phyloP scores from a whole-genome alignment of 257 asterid species.

The Solanum medicagineum region DNA sequence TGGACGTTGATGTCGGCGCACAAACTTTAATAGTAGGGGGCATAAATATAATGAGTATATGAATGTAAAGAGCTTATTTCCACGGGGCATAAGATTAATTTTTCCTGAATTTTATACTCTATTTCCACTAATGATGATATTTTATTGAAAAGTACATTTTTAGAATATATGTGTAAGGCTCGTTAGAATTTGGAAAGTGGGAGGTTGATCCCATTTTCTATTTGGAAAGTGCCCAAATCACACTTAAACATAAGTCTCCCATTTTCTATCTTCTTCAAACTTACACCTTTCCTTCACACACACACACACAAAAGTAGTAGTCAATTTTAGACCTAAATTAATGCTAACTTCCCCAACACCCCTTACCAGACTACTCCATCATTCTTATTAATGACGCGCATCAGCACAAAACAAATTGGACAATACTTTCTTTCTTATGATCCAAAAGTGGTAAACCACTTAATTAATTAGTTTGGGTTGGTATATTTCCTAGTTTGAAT shows the following conservation, averaged over 20 bases:
- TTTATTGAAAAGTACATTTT: no score
- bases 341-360: slow-evolving; percentile 7
- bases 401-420: neutral
- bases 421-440: neutral
- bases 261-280: neutral
- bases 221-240: neutral
- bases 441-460: neutral
- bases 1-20: no score
- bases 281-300: neutral
- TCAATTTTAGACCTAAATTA: neutral
- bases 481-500: neutral
- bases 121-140: no score
- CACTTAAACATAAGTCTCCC: neutral
- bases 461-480: neutral
- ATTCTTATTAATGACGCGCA: neutral
- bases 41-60: no score
- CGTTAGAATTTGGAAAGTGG: no score
- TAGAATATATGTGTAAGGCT: no score
- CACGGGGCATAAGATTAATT: no score
- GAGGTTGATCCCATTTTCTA: neutral
- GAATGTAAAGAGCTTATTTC: no score
- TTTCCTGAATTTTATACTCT: no score
- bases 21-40: no score
- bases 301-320: neutral
- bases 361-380: neutral